Evolutionary conservation across 2,329 filamentous ascomycete genomes (phyloP).

Genomic region (Alternaria arbusti): DNA sequence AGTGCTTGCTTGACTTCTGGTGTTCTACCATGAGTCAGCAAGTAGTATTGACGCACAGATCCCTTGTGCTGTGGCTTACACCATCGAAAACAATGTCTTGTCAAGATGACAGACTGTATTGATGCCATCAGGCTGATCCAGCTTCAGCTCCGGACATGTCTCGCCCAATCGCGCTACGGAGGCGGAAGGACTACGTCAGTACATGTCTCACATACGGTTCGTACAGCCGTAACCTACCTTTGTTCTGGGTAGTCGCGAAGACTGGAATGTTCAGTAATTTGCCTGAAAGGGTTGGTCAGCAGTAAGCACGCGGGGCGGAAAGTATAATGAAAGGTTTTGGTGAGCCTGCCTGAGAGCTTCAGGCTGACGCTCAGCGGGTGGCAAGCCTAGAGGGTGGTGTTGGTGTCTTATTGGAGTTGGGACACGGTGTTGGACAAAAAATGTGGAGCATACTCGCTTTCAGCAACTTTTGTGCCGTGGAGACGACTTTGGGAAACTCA

Average conservation of each 20-base stretch:
- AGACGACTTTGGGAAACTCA: conserved; percentile 78
- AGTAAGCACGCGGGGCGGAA: neutral
- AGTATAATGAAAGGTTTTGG: conserved; percentile 3
- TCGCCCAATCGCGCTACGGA: conserved; percentile 70
- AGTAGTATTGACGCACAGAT: neutral
- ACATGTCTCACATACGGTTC: neutral
- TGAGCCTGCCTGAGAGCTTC: neutral
- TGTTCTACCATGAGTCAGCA: conserved; percentile 47
- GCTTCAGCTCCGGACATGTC: conserved; percentile 74
- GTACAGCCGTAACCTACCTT: conserved; percentile 27
- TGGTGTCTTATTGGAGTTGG: neutral
- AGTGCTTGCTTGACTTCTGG: conserved; percentile 65
- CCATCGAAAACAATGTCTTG: conserved; percentile 93
- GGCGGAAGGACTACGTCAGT: neutral
- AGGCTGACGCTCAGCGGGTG: neutral
- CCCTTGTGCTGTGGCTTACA: conserved; percentile 36
- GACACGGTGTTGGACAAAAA: neutral
- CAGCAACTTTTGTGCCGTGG: conserved; percentile 60
- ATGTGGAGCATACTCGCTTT: conserved; percentile 50
- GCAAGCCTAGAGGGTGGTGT: neutral
- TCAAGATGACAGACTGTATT: conserved; percentile 68
- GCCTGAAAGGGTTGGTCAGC: conserved; percentile 36
- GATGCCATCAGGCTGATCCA: conserved; percentile 58
- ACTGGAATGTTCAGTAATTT: conserved; percentile 75
- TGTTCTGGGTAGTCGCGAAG: conserved; percentile 85